Percentiles rank a stretch among this genome's conserved stretches.
phyloP scores from a whole-genome alignment of 352 stramenopile species.

The Phytophthora agathidicida region DNA sequence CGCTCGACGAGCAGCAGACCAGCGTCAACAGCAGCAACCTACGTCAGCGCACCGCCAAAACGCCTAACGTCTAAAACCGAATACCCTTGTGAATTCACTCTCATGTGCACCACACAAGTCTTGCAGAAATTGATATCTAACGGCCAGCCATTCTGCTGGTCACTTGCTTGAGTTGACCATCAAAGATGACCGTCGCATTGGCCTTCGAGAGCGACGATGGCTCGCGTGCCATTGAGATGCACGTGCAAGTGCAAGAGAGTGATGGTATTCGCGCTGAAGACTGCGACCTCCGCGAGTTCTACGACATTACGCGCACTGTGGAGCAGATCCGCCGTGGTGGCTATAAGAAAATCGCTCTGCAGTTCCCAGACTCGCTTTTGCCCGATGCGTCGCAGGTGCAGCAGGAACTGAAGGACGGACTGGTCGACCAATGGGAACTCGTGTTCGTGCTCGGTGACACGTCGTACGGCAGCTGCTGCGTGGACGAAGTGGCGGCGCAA shows the following conservation, averaged over 20 bases:
- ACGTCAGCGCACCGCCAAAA: constrained; percentile 52
- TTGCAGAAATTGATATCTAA: constrained; percentile 1
- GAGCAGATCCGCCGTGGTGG: constrained; percentile 61
- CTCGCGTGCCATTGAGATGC: constrained; percentile 73
- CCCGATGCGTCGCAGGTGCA: constrained; percentile 89
- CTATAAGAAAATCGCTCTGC: constrained; percentile 89
- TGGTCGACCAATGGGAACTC: constrained; percentile 55
- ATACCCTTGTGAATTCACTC: constrained; percentile 29
- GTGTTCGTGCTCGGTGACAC: constrained; percentile 97
- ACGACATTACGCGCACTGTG: constrained; percentile 67
- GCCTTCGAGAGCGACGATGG: constrained; percentile 86
- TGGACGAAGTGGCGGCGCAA: constrained; percentile 95
- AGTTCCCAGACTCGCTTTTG: constrained; percentile 96
- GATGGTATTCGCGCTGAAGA: constrained; percentile 57
- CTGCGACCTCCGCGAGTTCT: constrained; percentile 59
- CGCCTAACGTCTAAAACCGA: constrained; percentile 25
- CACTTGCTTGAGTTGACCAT: neutral
- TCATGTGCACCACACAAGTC: constrained; percentile 8
- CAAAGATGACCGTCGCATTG: constrained; percentile 70
- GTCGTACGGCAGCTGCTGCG: constrained; percentile 95
- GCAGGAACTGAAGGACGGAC: constrained; percentile 60
- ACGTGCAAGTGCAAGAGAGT: constrained; percentile 57
- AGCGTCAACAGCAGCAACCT: constrained; percentile 32
- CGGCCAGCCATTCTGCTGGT: constrained; percentile 13
- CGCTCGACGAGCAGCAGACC: constrained; percentile 37